These are phyloP conservation scores for Cercospora sp. DNA, from an alignment of 2,329 filamentous ascomycete species.

Conservation along the genomic window DNA sequence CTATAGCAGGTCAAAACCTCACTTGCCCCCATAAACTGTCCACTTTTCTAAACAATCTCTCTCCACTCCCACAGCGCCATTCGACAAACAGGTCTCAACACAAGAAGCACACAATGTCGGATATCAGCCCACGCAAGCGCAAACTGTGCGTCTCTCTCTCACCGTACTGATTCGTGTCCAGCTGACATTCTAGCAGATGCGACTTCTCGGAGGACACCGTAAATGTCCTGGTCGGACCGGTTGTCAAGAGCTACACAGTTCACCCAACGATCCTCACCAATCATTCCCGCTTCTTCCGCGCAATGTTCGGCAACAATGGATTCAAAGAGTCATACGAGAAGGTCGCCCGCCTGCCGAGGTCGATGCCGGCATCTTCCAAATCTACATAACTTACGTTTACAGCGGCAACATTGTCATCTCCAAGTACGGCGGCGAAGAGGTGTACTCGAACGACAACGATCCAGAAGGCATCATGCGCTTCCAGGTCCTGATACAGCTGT, in stretches of 20 bases:
- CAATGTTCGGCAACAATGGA: neutral
- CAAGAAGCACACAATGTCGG: neutral
- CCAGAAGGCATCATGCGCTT: neutral
- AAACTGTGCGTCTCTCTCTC: conserved; percentile 1
- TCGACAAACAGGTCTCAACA: neutral
- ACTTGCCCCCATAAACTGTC: neutral
- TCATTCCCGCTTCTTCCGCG: conserved; percentile 17
- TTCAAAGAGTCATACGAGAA: conserved; percentile 1
- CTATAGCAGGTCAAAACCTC: neutral
- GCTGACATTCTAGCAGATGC: conserved; percentile 1
- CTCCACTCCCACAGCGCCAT: neutral
- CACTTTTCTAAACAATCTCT: neutral
- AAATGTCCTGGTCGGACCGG: conserved; percentile 6
- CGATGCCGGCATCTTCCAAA: conserved; percentile 5
- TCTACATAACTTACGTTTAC: conserved; percentile 12
- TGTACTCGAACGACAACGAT: neutral
- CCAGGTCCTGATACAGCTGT: conserved; percentile 10
- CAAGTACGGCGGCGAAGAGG: neutral
- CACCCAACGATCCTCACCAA: conserved; percentile 15
- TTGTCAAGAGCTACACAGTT: conserved; percentile 4
- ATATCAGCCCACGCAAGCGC: conserved; percentile 9
- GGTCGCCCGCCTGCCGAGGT: conserved; percentile 3
- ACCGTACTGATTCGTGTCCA: neutral
- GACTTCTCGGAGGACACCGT: conserved; percentile 14
- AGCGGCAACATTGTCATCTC: conserved; percentile 1